These are phyloP conservation scores for Xylariaceae sp. DNA, from an alignment of 2,329 filamentous ascomycete genomes.

Conservation along the genomic window DNA sequence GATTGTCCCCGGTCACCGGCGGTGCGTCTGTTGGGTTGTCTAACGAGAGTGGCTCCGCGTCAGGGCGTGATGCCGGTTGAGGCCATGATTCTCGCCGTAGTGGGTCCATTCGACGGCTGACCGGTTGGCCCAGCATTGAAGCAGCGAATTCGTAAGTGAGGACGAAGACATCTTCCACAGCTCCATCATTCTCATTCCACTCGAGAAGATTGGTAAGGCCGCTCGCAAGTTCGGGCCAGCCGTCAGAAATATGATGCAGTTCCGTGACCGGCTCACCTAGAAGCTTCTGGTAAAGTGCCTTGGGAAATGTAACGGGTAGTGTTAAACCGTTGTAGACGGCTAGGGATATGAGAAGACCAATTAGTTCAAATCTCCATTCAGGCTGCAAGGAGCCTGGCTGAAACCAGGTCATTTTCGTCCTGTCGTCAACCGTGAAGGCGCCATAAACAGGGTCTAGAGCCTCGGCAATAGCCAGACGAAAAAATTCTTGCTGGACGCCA, in stretches of 20 bases:
- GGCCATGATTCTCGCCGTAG: conserved; percentile 48
- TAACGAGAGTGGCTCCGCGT: conserved; percentile 30
- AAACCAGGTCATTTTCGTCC: conserved; percentile 84
- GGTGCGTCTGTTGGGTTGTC: conserved; percentile 53
- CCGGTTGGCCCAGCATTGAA: conserved; percentile 51
- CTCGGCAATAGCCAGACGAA: conserved; percentile 76
- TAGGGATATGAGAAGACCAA: conserved; percentile 82
- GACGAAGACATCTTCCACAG: conserved; percentile 76
- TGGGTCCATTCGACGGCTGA: conserved; percentile 54
- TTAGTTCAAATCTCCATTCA: conserved; percentile 82
- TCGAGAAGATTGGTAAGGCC: conserved; percentile 69
- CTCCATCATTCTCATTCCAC: conserved; percentile 70
- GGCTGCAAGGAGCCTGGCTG: conserved; percentile 76
- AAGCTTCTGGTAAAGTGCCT: conserved; percentile 76
- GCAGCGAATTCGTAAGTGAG: conserved; percentile 83
- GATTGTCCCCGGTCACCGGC: conserved; percentile 77
- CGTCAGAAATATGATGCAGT: conserved; percentile 75
- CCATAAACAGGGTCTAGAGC: conserved; percentile 74
- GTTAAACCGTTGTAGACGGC: conserved; percentile 93
- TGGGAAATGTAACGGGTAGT: conserved; percentile 82
- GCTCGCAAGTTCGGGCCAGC: conserved; percentile 77
- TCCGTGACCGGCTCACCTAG: conserved; percentile 64
- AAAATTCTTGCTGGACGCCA: conserved; percentile 95
- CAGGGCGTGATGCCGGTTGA: conserved; percentile 39
- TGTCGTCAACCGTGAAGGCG: conserved; percentile 72